Percentiles rank a stretch among this genome's conserved stretches.
Conservation (phyloP, 768 basidiomycete species). For the Tulasnella sp. region DNA sequence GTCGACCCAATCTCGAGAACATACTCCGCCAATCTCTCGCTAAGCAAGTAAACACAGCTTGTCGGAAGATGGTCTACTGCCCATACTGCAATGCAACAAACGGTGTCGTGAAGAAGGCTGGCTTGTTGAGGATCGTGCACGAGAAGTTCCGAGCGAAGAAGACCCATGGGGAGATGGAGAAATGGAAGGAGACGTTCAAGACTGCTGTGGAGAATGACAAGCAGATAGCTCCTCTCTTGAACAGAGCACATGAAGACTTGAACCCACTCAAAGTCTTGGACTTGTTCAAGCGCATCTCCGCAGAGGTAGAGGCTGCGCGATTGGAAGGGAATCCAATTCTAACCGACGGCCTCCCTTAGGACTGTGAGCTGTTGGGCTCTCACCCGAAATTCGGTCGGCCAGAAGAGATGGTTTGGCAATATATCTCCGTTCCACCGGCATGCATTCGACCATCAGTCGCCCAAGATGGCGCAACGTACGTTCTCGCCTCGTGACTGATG, state of each 20-base stretch:
- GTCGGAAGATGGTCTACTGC: constrained; percentile 86
- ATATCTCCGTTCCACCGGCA: constrained; percentile 94
- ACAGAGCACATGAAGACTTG: constrained; percentile 87
- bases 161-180: constrained; percentile 78
- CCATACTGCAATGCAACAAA: constrained; percentile 90
- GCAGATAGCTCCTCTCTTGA: constrained; percentile 74
- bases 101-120: constrained; percentile 92
- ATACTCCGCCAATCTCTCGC: constrained; percentile 73
- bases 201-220: constrained; percentile 79
- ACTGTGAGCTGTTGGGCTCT: constrained; percentile 89
- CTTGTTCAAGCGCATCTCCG: constrained; percentile 84
- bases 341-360: constrained; percentile 40
- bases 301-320: constrained; percentile 50
- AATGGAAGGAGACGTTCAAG: constrained; percentile 73
- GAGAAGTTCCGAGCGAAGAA: constrained; percentile 97
- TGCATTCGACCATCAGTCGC: constrained; percentile 96
- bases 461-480: constrained; percentile 76
- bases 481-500: constrained; percentile 9
- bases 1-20: constrained; percentile 83
- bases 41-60: constrained; percentile 77
- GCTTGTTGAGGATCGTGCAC: constrained; percentile 85
- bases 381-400: constrained; percentile 84
- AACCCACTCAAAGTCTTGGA: constrained; percentile 92
- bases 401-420: constrained; percentile 98
- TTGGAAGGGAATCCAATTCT: not conserved